Conservation (phyloP, 225 moss, liverwort and hornwort species). For the Thuidium tamariscinum region DNA sequence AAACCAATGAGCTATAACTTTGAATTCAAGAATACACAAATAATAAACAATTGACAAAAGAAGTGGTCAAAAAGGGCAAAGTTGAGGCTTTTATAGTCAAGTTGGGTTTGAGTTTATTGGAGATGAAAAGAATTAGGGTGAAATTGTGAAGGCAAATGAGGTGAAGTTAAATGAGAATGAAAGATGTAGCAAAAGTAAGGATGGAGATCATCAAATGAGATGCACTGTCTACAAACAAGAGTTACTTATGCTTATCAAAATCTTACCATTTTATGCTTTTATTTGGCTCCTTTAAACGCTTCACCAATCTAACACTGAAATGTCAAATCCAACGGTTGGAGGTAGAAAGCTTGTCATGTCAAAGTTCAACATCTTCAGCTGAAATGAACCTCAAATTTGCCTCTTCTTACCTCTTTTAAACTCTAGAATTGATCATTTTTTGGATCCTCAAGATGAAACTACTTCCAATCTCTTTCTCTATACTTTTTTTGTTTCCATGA, state of each 20-base stretch:
- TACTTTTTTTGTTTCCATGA: no score
- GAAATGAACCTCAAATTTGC: not conserved
- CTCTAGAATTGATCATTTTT: not conserved
- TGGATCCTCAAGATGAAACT: not conserved
- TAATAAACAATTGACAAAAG: not conserved
- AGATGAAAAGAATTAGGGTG: not conserved
- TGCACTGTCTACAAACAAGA: not conserved
- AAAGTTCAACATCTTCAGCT: not conserved
- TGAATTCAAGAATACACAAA: not conserved
- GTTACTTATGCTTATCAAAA: not conserved
- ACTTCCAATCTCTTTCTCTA: no score
- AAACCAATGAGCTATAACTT: not conserved
- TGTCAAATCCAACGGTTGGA: not conserved
- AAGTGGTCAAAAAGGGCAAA: rapidly evolving
- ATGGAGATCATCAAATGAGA: not conserved
- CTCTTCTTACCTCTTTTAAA: not conserved
- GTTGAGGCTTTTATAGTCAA: not conserved
- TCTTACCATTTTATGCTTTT: not conserved
- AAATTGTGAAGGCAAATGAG: not conserved
- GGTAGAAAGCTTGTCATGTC: not conserved
- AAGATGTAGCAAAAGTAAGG: no score
- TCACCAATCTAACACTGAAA: not conserved
- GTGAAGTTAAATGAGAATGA: not conserved
- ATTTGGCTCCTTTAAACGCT: not conserved
- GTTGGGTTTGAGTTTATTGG: rapidly evolving